Evolutionary conservation across 108 stramenopile genomes (phyloP).

Genomic region (Mediolabrus comicus): DNA sequence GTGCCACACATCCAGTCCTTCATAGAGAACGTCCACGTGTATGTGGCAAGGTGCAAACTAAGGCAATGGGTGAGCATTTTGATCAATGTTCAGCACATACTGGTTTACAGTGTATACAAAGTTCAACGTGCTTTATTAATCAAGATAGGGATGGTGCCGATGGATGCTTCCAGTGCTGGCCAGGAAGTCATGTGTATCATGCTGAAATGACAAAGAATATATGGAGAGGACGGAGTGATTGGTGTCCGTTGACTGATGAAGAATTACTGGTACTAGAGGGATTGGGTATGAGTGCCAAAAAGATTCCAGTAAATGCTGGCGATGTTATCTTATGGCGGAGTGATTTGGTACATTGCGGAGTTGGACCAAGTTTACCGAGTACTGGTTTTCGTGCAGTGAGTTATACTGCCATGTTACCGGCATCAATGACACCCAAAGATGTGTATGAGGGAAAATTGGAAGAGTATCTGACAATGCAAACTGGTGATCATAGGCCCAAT

Average conservation of each 20-base stretch:
- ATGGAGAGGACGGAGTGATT: slow-evolving; percentile 35
- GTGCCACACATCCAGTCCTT: slow-evolving; percentile 16
- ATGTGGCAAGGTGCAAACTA: slow-evolving; percentile 15
- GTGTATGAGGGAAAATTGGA: slow-evolving; percentile 22
- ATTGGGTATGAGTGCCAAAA: slow-evolving; percentile 6
- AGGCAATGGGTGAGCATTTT: slow-evolving; percentile 34
- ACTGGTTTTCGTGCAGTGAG: slow-evolving; percentile 16
- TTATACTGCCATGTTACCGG: slow-evolving; percentile 28
- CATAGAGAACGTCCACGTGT: slow-evolving; percentile 14
- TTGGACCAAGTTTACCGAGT: slow-evolving; percentile 10
- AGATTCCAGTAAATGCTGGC: slow-evolving; percentile 29
- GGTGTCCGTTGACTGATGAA: slow-evolving; percentile 36
- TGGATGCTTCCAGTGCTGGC: slow-evolving; percentile 42
- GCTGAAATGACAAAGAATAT: slow-evolving; percentile 16
- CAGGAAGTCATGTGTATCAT: slow-evolving; percentile 27
- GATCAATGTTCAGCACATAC: slow-evolving; percentile 21
- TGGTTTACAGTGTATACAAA: slow-evolving; percentile 32
- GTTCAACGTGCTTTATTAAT: slow-evolving; percentile 24
- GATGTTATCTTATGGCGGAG: slow-evolving; percentile 61
- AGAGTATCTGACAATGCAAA: slow-evolving; percentile 43
- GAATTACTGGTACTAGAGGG: slow-evolving; percentile 16
- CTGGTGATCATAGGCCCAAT: slow-evolving; percentile 45
- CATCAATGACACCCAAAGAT: background rate
- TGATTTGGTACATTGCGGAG: slow-evolving; percentile 38
- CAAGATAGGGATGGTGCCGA: slow-evolving; percentile 18